Percentiles rank a stretch among this genome's conserved stretches.
These are phyloP conservation scores for Kwoniella sp. DNA, from an alignment of 768 basidiomycete species.

Conservation along the genomic window DNA sequence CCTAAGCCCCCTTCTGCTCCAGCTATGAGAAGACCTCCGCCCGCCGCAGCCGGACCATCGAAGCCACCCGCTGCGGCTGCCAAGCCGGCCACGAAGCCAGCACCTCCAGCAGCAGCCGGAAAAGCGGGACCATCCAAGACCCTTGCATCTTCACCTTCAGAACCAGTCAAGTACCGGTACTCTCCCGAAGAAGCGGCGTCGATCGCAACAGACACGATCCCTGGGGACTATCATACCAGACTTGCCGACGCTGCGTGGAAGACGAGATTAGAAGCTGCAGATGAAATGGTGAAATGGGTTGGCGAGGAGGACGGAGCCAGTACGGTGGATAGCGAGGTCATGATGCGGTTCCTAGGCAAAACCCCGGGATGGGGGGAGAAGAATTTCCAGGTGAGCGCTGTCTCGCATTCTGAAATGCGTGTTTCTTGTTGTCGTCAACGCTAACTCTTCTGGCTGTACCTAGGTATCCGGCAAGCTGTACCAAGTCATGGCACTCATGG, in stretches of 20 bases:
- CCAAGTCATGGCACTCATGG: slow-evolving; percentile 70
- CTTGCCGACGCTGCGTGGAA: slow-evolving; percentile 94
- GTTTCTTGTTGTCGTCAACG: no score
- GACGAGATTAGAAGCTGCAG: slow-evolving; percentile 78
- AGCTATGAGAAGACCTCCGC: not conserved
- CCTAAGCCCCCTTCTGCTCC: slow-evolving; percentile 24
- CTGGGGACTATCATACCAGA: slow-evolving; percentile 68
- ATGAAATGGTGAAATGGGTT: slow-evolving; percentile 82
- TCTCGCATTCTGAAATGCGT: not conserved
- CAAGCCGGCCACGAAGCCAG: slow-evolving; percentile 54
- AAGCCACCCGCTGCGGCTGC: slow-evolving; percentile 45
- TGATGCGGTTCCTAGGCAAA: slow-evolving; percentile 84
- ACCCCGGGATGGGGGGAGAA: slow-evolving; percentile 94
- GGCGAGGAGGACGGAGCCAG: slow-evolving; percentile 64
- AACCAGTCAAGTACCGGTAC: slow-evolving; percentile 88
- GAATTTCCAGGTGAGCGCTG: slow-evolving; percentile 80
- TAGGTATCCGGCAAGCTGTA: slow-evolving; percentile 92
- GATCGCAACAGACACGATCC: slow-evolving; percentile 72
- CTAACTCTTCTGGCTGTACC: not conserved
- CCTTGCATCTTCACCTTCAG: slow-evolving; percentile 63
- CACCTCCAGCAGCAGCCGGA: slow-evolving; percentile 35
- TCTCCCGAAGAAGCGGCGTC: slow-evolving; percentile 88
- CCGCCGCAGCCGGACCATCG: not conserved
- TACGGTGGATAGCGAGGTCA: slow-evolving; percentile 77
- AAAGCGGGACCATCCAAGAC: slow-evolving; percentile 60